Base-by-base conservation (phyloP, 345 rosid genomes). In the Hevea brasiliensis region DNA sequence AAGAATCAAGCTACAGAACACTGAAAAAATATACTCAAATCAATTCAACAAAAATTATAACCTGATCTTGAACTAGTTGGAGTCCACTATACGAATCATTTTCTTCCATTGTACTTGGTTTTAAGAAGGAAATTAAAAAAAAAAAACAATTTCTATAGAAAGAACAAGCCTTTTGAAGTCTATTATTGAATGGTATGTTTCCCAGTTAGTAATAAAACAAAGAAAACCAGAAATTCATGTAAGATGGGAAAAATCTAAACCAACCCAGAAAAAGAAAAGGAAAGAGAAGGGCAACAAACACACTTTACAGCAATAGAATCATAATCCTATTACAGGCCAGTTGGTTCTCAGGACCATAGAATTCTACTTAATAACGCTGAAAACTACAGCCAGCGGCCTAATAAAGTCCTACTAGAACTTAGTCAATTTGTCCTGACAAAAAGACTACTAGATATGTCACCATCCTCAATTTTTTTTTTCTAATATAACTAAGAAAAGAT, bases 301-400 rank as follows among this genome's bases (percentile, higher is more conserved):
- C 37, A 65, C 35, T 65, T 65, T 44, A 44, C 68, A 65, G 68
- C 53, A 32, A 65, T 65, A 7, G 51, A 64, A 40, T 32, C 3
- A 20, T 21, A 53, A 23, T 41, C 0, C 51, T 47, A 47, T 47
- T 13, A 11, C 15, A 47, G 51, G 10, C 3, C 51, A 47, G 2
- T 42, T 42, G 20, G 26, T 44, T 61, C 26, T 20, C 5, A 65
- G 54, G 35, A 65, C 68, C 68, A 42, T 32, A 67, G 6, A 55
- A 68, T n/a, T 68, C 29, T 14, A 32, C 14, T 35, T 54, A n/a
- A 21, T 35, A 50, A 32, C 61, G 8, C 61, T 53, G 71, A 32
- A 15, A 68, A 41, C n/a, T 37, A 37, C 48, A 6, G 20, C 12
- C 13, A 68, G 54, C 47, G 3, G 35, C 35, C 50, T n/a, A 6